Base-by-base conservation (phyloP, 495 filamentous ascomycete genomes). In the Parachaetomium inaequale region DNA sequence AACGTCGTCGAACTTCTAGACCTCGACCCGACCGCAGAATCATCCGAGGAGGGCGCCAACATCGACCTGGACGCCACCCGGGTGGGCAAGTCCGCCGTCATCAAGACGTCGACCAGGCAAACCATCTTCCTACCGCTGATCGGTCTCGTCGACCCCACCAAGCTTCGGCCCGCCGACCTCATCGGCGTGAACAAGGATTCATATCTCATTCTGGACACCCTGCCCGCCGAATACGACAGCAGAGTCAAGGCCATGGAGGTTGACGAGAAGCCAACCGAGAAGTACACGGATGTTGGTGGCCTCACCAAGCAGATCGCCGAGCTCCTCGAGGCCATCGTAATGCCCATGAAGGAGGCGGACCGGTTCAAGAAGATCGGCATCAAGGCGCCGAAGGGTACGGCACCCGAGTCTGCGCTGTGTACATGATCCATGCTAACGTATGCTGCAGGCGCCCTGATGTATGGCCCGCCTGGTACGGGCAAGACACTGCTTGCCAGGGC, bases 241-340 rank as follows among this genome's bases (percentile, higher is more conserved):
- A 85, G 94, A 74, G 94, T 99, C 47, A 99, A 99, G 82, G 94
- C 94, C 32, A 99, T 99, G 94, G 94, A 99, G 81, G 94, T 99
- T 40, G 94, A 99, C 69, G 94, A 99, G 84, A 99, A 99, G 83
- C 94, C 94, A 21, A 96, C 92, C 38, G 94, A 99, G 79, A 96
- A 98, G 81, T 99, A 99, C 80, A 91, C 85, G 64, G 94, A 99
- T 81, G 95, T 99, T 23, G 94, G 94, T 74, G 94, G 94, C 36
- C 78, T 99, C 69, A 92, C 96, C 77, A 99, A 99, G 79, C 94
- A 99, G 81, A 99, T 99, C 72, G 95, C 96, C 73, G 94, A 99
- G 79, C 87, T 99, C 43, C 91, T 99, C n/a, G 94, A 99, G 76
- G 94, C 94, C 59, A 93, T 99, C 29, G 94, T 99, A 52, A 96